Evolutionary conservation across 768 basidiomycete species (phyloP), one percentile per base, ranked within the genome.

Genomic region (Lentinula raphanica): DNA sequence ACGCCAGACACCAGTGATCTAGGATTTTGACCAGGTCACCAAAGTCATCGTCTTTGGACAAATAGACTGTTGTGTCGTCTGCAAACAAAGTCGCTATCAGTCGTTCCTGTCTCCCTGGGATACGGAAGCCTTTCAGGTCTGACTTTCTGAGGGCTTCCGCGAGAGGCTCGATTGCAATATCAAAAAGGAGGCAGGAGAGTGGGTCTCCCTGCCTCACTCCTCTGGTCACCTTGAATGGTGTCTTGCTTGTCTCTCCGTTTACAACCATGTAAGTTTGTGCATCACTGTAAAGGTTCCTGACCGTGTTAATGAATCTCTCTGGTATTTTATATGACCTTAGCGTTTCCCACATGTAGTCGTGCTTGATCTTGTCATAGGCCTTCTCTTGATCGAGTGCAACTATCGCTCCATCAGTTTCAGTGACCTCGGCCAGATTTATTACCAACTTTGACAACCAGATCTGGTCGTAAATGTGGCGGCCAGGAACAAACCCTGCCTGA

Each of bases 151-250:
- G 48, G 5, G 56, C 53, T 23, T 54, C 39, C 0, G 65, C 67
- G 3, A 71, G 58, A 0, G 71, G 68, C 49, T 72, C 67, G n/a
- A n/a, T n/a, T n/a, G n/a, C n/a, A n/a, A n/a, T n/a, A n/a, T n/a
- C n/a, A n/a, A n/a, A n/a, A n/a, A 74, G 67, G 0, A 73, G 61
- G 60, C 72, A 74, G 0, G 68, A 72, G 0, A 72, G 54, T 0
- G 69, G 67, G 61, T 71, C 70, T 6, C 68, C 70, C 28, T 74
- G 72, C 2, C 68, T 1, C 0, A 72, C 71, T 0, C 72, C 71
- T 8, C 66, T 51, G 3, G 58, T 62, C 1, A 69, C 60, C 17
- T 46, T 25, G 58, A 64, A 68, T 0, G 61, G 40, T 29, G 62
- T 55, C 2, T 19, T 29, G 44, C 68, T 69, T 17, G 58, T 8